Conservation (phyloP, 1,139 yeast genomes). For the Arxiozyma heterogenica region DNA sequence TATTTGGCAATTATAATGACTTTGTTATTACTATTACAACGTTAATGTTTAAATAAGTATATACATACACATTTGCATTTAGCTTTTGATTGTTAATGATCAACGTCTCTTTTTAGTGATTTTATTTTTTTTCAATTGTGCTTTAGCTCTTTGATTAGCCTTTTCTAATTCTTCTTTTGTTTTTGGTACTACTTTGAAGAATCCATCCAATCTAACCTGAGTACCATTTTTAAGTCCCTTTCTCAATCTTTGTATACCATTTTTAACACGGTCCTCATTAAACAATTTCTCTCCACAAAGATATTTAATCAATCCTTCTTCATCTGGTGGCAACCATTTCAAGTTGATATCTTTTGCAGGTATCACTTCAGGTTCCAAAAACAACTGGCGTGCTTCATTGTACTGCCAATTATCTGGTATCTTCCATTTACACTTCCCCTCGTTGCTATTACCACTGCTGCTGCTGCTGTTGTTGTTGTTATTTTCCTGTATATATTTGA, state of each 20-base stretch:
- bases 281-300: conserved; percentile 51
- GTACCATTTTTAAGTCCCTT: conserved; percentile 79
- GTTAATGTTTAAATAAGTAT: background rate
- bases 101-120: conserved; percentile 8
- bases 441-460: conserved; percentile 29
- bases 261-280: conserved; percentile 80
- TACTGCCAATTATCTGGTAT: conserved; percentile 95
- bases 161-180: conserved; percentile 35
- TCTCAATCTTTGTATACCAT: conserved; percentile 76
- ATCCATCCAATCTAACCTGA: conserved; percentile 89
- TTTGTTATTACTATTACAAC: no score
- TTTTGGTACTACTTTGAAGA: conserved; percentile 65
- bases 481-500: conserved; percentile 40
- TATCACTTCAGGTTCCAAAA: conserved; percentile 69
- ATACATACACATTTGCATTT: no score
- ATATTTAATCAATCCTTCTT: conserved; percentile 31
- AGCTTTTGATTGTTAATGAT: no score
- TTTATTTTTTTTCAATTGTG: conserved; percentile 24
- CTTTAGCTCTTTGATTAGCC: conserved; percentile 35
- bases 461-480: no score
- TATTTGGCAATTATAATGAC: no score
- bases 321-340: conserved; percentile 49
- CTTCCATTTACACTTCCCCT: conserved; percentile 55
- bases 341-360: conserved; percentile 51
- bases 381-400: conserved; percentile 76